A percentile compares a stretch with the other conserved stretches of the same genome.
Conservation (phyloP, 2,329 filamentous ascomycete species). For the Botrytis squamosa region DNA sequence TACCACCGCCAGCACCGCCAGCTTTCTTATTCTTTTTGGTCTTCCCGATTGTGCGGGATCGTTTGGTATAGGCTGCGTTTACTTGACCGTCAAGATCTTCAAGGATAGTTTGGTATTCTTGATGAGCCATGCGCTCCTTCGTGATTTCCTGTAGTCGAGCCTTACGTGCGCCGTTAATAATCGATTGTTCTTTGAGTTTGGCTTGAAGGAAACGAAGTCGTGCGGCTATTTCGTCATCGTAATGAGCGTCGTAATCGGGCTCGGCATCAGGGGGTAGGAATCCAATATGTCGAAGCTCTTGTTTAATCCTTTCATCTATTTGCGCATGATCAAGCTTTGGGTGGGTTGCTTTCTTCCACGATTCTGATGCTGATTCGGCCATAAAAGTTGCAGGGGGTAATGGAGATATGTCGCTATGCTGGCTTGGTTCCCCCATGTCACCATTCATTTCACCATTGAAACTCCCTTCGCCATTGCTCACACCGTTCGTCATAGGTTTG, state of each 20-base stretch:
- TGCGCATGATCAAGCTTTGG: slow-evolving; percentile 79
- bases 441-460: slow-evolving; percentile 47
- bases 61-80: slow-evolving; percentile 91
- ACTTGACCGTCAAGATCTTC: slow-evolving; percentile 96
- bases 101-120: slow-evolving; percentile 95
- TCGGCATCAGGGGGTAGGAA: slow-evolving; percentile 69
- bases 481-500: slow-evolving; percentile 53
- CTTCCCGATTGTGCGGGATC: slow-evolving; percentile 90
- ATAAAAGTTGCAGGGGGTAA: slow-evolving; percentile 74
- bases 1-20: slow-evolving; percentile 72
- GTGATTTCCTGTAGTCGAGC: slow-evolving; percentile 81
- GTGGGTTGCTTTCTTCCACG: slow-evolving; percentile 75
- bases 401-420: slow-evolving; percentile 36
- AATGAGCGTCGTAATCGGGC: slow-evolving; percentile 83
- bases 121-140: slow-evolving; percentile 89
- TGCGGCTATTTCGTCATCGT: slow-evolving; percentile 90
- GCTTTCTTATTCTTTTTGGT: slow-evolving; percentile 85
- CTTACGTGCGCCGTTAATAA: slow-evolving; percentile 89
- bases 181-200: slow-evolving; percentile 77
- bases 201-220: slow-evolving; percentile 82
- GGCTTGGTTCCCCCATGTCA: slow-evolving; percentile 34
- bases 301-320: slow-evolving; percentile 86
- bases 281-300: slow-evolving; percentile 87
- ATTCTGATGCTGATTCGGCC: slow-evolving; percentile 70
- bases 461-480: slow-evolving; percentile 48